These are phyloP conservation scores for Ballota nigra DNA, from an alignment of 257 asterid species.

Conservation along the genomic window DNA sequence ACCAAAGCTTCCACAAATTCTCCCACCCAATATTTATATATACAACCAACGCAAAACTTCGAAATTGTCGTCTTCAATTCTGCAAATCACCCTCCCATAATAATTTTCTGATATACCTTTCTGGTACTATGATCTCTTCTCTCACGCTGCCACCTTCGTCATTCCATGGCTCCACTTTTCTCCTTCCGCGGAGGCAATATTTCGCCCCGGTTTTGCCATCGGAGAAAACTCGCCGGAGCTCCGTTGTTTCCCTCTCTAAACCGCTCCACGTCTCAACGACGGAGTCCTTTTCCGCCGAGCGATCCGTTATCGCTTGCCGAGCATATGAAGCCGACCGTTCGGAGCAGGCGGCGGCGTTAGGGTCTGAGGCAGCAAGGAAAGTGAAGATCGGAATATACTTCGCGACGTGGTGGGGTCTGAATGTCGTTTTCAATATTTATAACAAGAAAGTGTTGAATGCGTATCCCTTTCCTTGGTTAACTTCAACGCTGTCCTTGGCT, in stretches of 20 bases:
- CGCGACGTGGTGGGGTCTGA: constrained; percentile 91
- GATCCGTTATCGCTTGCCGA: constrained; percentile 39
- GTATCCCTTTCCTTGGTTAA: constrained; percentile 82
- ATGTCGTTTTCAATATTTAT: constrained; percentile 78
- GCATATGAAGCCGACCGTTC: constrained; percentile 71
- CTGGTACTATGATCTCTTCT: constrained; percentile 52
- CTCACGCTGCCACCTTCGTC: constrained; percentile 41
- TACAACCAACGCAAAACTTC: neutral
- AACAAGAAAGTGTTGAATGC: constrained; percentile 87
- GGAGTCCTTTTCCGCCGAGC: constrained; percentile 24
- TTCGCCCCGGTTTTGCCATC: constrained; percentile 29
- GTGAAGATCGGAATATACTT: constrained; percentile 75
- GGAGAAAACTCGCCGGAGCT: constrained; percentile 21
- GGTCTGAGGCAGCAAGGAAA: constrained; percentile 47
- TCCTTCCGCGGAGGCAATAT: constrained; percentile 27
- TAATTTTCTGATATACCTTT: too few relatives aligned
- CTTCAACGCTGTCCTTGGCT: constrained; percentile 83
- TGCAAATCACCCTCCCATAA: too few relatives aligned
- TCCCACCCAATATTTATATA: neutral
- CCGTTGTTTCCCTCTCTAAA: constrained; percentile 33
- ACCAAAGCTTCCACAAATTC: neutral
- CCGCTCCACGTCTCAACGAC: constrained; percentile 47
- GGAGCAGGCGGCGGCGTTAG: constrained; percentile 26
- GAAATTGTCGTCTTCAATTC: constrained; percentile 4
- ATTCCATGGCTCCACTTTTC: constrained; percentile 35